Percentiles rank a stretch among this genome's conserved stretches.
phyloP scores from a whole-genome alignment of 441 rosid species.

The Jatropha podagrica region DNA sequence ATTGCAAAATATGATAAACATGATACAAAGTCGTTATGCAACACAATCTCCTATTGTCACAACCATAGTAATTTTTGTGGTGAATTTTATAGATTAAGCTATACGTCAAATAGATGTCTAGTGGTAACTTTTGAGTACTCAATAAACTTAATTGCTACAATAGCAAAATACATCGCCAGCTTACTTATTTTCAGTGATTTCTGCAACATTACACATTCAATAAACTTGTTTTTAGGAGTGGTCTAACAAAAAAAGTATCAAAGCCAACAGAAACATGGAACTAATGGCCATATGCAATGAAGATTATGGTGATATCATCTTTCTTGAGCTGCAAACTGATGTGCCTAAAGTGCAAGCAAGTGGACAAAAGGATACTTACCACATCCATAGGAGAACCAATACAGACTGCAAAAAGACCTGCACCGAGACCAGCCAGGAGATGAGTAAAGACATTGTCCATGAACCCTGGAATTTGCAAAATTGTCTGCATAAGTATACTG shows the following conservation, averaged over 20 bases:
- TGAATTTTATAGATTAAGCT: background rate
- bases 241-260: background rate
- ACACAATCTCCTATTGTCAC: background rate
- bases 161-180: background rate
- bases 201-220: background rate
- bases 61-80: background rate
- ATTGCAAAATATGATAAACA: constrained; percentile 5
- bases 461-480: constrained; percentile 93
- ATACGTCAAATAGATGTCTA: background rate
- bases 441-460: constrained; percentile 84
- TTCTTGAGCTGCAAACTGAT: constrained; percentile 4
- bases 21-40: background rate
- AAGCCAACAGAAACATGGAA: constrained; percentile 6
- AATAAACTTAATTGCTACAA: background rate
- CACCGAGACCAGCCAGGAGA: constrained; percentile 89
- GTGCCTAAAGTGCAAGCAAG: constrained; percentile 9
- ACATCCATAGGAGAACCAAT: constrained; percentile 97
- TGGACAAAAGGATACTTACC: constrained; percentile 42
- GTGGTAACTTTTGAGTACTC: background rate
- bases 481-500: constrained; percentile 51
- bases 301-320: background rate
- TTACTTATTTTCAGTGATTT: constrained; percentile 1
- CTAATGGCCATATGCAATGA: constrained; percentile 14
- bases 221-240: background rate
- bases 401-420: constrained; percentile 93